A percentile compares a stretch with the other conserved stretches of the same genome.
phyloP scores from a whole-genome alignment of 2,329 filamentous ascomycete species.

The Exophiala alcalophila region DNA sequence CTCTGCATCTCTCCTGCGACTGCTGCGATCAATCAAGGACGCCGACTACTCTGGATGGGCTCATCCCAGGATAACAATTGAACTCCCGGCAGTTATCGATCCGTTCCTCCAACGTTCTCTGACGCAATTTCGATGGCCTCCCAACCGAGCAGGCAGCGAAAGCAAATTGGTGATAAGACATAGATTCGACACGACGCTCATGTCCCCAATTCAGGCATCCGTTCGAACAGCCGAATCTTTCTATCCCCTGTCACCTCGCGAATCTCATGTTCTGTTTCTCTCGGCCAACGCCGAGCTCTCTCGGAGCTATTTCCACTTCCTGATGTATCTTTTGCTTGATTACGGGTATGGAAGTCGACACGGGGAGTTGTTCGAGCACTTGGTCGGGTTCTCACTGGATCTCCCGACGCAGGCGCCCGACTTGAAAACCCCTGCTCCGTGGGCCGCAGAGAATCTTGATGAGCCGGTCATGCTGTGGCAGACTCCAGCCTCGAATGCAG shows the following conservation, averaged over 20 bases:
- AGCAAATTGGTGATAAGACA: slow-evolving; percentile 66
- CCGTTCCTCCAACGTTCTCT: slow-evolving; percentile 61
- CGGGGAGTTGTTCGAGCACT: slow-evolving; percentile 47
- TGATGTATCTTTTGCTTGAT: slow-evolving; percentile 73
- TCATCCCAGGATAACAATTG: slow-evolving; percentile 75
- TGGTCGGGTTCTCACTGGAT: slow-evolving; percentile 79
- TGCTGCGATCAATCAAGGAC: slow-evolving; percentile 70
- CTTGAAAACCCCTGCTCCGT: slow-evolving; percentile 62
- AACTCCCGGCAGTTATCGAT: slow-evolving; percentile 72
- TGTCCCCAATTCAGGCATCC: slow-evolving; percentile 68
- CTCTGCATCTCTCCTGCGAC: slow-evolving; percentile 43
- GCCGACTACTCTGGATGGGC: slow-evolving; percentile 73
- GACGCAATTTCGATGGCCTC: slow-evolving; percentile 65
- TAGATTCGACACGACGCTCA: slow-evolving; percentile 60
- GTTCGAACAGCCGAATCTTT: slow-evolving; percentile 80
- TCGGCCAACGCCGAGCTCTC: slow-evolving; percentile 78
- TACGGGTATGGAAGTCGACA: slow-evolving; percentile 65
- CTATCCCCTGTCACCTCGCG: slow-evolving; percentile 64
- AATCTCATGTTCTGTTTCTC: slow-evolving; percentile 78
- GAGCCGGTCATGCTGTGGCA: slow-evolving; percentile 75
- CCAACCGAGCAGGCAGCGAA: slow-evolving; percentile 45
- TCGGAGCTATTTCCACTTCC: slow-evolving; percentile 78
- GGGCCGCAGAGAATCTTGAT: slow-evolving; percentile 19
- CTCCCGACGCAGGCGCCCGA: slow-evolving; percentile 57
- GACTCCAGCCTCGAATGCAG: slow-evolving; percentile 75